Conservation (phyloP, 192 early-diverging fungal genomes). For the Umbelopsis sp. region DNA sequence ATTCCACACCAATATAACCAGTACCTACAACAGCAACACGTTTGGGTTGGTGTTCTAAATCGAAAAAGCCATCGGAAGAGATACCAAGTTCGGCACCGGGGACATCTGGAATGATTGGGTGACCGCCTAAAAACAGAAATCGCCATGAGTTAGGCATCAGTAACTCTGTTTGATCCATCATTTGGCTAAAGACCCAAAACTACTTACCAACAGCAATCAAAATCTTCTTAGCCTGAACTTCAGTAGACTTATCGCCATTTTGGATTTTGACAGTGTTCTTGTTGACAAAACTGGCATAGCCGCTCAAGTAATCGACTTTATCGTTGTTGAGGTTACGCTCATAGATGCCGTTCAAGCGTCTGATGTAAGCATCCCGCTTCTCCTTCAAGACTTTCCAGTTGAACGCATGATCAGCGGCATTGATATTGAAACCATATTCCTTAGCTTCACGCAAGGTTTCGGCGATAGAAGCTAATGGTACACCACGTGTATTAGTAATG, state of each 20-base stretch:
- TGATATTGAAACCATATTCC: constrained; percentile 79
- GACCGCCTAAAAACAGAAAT: constrained; percentile 53
- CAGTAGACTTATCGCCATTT: constrained; percentile 33
- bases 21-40: constrained; percentile 87
- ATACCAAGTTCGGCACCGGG: constrained; percentile 90
- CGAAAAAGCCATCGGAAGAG: constrained; percentile 95
- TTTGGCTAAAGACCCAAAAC: neutral
- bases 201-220: constrained; percentile 85
- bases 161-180: too few relatives aligned
- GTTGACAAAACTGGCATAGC: constrained; percentile 84
- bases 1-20: constrained; percentile 96
- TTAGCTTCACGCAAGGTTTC: constrained; percentile 90
- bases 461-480: constrained; percentile 70
- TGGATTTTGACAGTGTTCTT: constrained; percentile 67
- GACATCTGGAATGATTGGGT: constrained; percentile 68
- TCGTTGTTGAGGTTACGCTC: constrained; percentile 88
- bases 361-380: constrained; percentile 95
- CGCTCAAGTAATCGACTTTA: constrained; percentile 79
- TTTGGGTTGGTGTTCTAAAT: constrained; percentile 88
- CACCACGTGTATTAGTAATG: neutral
- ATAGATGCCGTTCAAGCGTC: constrained; percentile 97
- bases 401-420: constrained; percentile 55
- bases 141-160: neutral
- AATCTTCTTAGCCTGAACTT: constrained; percentile 80
- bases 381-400: constrained; percentile 83